Base-by-base conservation (phyloP, 2,329 filamentous ascomycete species). In the Microsporum canis region DNA sequence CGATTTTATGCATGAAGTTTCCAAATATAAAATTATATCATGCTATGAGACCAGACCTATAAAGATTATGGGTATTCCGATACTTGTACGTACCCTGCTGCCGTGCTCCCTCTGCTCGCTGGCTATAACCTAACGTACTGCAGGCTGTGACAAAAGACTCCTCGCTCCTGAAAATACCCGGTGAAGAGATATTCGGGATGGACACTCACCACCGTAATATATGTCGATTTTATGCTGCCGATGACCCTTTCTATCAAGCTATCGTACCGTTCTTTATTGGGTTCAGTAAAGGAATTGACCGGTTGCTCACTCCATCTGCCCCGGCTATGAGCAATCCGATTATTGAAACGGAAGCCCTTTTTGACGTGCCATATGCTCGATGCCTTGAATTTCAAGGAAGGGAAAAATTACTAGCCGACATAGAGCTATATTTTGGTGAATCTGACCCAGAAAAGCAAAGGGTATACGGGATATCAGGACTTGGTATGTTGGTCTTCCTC, bases 11-110 rank as follows among this genome's bases (percentile, higher is more conserved):
- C 36, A 63, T 33, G 51, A 27, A 29, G 27, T 10, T 8, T 12
- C 27, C n/a, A 58, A 12, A 3, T 23, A 61, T 14, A 61, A 61
- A 23, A 27, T 64, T 5, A 58, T 64, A 36, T 63, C 63, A 5
- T 64, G 63, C 27, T 62, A 34, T 43, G 61, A 62, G 27, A 39
- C 60, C 45, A 51, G 43, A 43, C 14, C 43, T 29, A 62, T 29
- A 7, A 49, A 29, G 10, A n/a, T 49, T 4, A 6, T 49, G n/a
- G 43, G 43, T 4, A 49, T 49, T 10, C 43, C 43, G 6, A 49
- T 49, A n/a, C 43, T 49, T 5, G 43, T 49, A 49, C 6, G 43
- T 29, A 27, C 58, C 51, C 12, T 17, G 10, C 34, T 33, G 3
- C 29, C 6, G 36, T 29, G 1, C 17, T 51, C 8, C 27, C 45